Evolutionary conservation across 306 rosid species (phyloP), one percentile per base, ranked within the genome.

Genomic region (Sechiopsis laciniata): DNA sequence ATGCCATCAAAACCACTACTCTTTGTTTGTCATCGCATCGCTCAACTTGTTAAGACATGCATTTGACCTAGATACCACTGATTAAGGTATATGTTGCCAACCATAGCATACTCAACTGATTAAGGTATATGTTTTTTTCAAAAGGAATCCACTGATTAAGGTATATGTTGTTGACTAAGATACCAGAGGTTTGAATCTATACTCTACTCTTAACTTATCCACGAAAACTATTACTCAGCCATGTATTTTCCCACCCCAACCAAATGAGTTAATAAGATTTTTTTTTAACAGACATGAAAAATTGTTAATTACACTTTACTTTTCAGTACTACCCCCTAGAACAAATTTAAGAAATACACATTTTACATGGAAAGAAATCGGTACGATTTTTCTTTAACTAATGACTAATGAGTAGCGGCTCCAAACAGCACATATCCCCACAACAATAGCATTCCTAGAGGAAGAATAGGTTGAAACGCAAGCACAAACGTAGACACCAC

Each of bases 371-470:
- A 65, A 65, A 40, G 10, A n/a, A 65, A n/a, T 16, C 16, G 19
- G 71, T 37, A 35, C n/a, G 53, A 40, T 17, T 65, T 42, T 5
- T 66, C 32, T 10, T 19, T 5, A 40, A 65, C 6, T 17, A 65
- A 37, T 4, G 21, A 66, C 7, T 45, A 66, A 40, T 37, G 24
- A 12, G 55, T 35, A 66, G 32, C 11, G 8, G 0, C 48, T 22
- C 26, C 72, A 20, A 45, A 66, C 29, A 45, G 35, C 55, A 66
- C 19, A 66, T 45, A 66, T 45, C 72, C 45, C 51, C 24, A 11
- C 51, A 42, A 45, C 55, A 5, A 66, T 32, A 45, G 40, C 72
- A 65, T 42, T 19, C 32, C 72, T 19, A 48, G 19, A 48, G 73
- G 73, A 67, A 20, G 29, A 45, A 46, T 6, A 67, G 7, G 7